phyloP scores from a whole-genome alignment of 345 rosid genomes.

The Draba incana region DNA sequence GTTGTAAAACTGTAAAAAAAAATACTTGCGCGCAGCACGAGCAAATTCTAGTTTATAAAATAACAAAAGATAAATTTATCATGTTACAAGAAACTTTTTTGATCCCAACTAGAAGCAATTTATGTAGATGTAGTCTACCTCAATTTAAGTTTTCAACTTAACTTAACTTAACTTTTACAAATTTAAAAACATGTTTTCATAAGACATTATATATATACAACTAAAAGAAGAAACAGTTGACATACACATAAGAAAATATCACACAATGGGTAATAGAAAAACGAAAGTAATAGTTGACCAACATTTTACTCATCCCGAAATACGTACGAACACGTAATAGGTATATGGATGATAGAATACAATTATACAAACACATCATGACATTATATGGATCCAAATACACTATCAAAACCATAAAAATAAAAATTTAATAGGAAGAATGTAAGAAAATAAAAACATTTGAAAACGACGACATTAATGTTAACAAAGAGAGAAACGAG shows the following conservation, averaged over 20 bases:
- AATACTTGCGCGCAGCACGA: no score
- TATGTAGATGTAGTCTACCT: no score
- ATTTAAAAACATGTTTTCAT: no score
- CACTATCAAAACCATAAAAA: slow-evolving; percentile 41
- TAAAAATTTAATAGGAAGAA: slow-evolving; percentile 33
- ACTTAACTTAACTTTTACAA: no score
- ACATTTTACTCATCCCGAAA: slow-evolving; percentile 29
- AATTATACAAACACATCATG: slow-evolving; percentile 38
- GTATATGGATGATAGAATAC: slow-evolving; percentile 37
- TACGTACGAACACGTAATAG: slow-evolving; percentile 22
- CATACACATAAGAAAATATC: background rate
- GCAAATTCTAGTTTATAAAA: no score
- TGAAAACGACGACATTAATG: background rate
- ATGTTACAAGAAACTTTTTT: no score
- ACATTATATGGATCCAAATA: slow-evolving; percentile 33
- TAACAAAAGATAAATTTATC: no score
- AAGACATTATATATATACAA: no score
- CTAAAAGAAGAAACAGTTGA: no score
- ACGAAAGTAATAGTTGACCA: slow-evolving; percentile 8
- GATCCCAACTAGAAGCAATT: no score
- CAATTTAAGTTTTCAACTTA: no score
- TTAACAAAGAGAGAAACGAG: slow-evolving; percentile 17
- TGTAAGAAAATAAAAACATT: slow-evolving; percentile 9
- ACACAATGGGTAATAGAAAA: background rate
- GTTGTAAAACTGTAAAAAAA: no score